Conservation (phyloP, 179 eudicot genomes). For the Spergularia azorica region DNA sequence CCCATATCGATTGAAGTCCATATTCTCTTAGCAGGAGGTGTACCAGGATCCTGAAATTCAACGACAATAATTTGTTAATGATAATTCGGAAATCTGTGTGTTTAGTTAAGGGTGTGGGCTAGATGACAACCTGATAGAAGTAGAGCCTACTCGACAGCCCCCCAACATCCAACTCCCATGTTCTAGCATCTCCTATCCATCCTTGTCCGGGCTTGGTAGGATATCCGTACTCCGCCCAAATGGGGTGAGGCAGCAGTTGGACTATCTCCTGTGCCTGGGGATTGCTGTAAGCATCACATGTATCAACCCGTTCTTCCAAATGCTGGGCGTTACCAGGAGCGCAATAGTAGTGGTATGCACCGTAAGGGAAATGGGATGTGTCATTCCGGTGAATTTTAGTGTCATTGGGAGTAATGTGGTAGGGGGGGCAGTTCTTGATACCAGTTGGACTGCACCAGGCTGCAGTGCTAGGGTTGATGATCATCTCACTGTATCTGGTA, state of each 20-base stretch:
- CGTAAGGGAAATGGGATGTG: conserved; percentile 57
- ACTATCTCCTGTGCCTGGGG: conserved; percentile 75
- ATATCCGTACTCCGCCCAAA: conserved; percentile 67
- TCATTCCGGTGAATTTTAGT: conserved; percentile 50
- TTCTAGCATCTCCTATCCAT: conserved; percentile 62
- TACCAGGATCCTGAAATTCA: conserved; percentile 58
- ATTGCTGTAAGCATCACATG: conserved; percentile 75
- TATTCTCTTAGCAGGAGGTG: conserved; percentile 53
- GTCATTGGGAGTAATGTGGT: conserved; percentile 56
- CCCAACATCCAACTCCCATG: conserved; percentile 74
- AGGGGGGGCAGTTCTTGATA: conserved; percentile 59
- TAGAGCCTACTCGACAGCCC: conserved; percentile 63
- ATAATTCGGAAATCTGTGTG: neutral
- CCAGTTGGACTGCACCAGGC: conserved; percentile 56
- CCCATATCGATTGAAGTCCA: conserved; percentile 77
- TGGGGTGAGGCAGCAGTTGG: conserved; percentile 72
- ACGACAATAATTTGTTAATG: neutral
- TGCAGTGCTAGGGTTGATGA: conserved; percentile 57
- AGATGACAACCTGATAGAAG: conserved; percentile 56
- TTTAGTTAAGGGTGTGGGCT: neutral
- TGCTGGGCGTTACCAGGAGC: conserved; percentile 68
- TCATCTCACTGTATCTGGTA: conserved; percentile 77
- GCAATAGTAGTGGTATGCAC: conserved; percentile 72
- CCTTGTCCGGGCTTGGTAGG: conserved; percentile 66
- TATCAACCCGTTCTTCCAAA: conserved; percentile 43